Conservation (phyloP, 768 basidiomycete genomes). For the Boletus edulis region DNA sequence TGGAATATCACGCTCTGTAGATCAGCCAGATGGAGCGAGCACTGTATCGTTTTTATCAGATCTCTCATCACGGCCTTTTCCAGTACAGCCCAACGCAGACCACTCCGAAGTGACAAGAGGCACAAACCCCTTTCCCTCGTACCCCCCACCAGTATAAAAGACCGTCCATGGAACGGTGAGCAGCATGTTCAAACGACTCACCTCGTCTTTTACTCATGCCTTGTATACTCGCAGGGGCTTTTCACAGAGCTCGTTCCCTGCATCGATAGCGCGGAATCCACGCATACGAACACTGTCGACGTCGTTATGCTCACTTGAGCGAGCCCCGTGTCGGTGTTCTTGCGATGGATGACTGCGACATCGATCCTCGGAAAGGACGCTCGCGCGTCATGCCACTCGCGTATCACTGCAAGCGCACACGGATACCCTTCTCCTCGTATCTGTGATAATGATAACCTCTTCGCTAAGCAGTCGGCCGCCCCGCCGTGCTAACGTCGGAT, state of each 20-base stretch:
- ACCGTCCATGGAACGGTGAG: conserved; percentile 10
- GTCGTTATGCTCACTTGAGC: conserved; percentile 26
- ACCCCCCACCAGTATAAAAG: conserved; percentile 16
- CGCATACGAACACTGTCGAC: conserved; percentile 30
- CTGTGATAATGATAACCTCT: neutral
- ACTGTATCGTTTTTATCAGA: neutral
- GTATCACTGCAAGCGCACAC: neutral
- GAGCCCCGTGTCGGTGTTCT: conserved; percentile 40
- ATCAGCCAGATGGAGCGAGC: neutral
- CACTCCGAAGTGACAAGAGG: conserved; percentile 1
- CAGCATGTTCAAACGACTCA: neutral
- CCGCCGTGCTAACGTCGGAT: neutral
- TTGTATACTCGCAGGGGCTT: conserved; percentile 8
- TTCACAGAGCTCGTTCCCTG: conserved; percentile 23
- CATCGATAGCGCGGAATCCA: conserved; percentile 33
- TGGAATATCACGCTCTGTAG: conserved; percentile 5
- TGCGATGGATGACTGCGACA: conserved; percentile 82
- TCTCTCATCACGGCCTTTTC: conserved; percentile 7
- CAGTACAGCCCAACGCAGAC: neutral
- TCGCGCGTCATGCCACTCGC: conserved; percentile 12
- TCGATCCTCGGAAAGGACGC: conserved; percentile 41
- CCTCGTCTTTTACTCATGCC: conserved; percentile 1
- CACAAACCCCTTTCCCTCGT: neutral
- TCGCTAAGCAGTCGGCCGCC: neutral
- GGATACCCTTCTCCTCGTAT: neutral